Percentiles rank a stretch among this genome's conserved stretches.
Evolutionary conservation across 2,329 filamentous ascomycete species (phyloP).

Genomic region (Fusarium liriodendri): DNA sequence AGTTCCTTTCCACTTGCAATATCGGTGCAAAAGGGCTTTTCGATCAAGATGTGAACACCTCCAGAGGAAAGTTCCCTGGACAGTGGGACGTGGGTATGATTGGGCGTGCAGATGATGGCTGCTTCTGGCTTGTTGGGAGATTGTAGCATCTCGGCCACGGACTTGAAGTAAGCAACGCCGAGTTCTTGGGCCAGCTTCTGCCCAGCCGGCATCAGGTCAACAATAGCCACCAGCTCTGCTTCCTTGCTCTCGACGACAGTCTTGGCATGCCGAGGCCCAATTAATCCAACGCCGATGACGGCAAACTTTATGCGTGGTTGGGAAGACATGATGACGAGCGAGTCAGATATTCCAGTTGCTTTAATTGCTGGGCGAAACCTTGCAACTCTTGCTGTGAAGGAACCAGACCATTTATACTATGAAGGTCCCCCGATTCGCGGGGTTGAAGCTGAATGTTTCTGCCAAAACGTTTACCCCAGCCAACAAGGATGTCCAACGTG

Average conservation of each 20-base stretch:
- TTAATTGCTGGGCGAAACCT: not conserved
- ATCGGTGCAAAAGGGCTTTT: conserved; percentile 65
- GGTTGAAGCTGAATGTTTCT: not conserved
- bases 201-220: conserved; percentile 43
- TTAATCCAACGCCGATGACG: conserved; percentile 47
- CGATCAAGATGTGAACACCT: conserved; percentile 65
- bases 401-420: not conserved
- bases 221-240: conserved; percentile 44
- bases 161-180: conserved; percentile 35
- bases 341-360: not conserved
- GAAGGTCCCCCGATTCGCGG: not conserved
- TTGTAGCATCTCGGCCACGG: conserved; percentile 56
- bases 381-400: not conserved
- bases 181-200: conserved; percentile 36
- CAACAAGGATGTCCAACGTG: not conserved
- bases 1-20: conserved; percentile 50
- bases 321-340: conserved; percentile 15
- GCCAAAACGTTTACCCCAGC: conserved; percentile 32
- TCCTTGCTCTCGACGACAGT: conserved; percentile 39
- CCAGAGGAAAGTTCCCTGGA: conserved; percentile 59
- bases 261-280: conserved; percentile 47
- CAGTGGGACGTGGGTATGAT: conserved; percentile 65
- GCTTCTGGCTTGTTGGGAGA: conserved; percentile 58
- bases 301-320: conserved; percentile 23
- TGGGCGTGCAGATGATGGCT: conserved; percentile 70